Conservation (phyloP, 2,329 filamentous ascomycete species). For the Phaeoacremonium minimum region DNA sequence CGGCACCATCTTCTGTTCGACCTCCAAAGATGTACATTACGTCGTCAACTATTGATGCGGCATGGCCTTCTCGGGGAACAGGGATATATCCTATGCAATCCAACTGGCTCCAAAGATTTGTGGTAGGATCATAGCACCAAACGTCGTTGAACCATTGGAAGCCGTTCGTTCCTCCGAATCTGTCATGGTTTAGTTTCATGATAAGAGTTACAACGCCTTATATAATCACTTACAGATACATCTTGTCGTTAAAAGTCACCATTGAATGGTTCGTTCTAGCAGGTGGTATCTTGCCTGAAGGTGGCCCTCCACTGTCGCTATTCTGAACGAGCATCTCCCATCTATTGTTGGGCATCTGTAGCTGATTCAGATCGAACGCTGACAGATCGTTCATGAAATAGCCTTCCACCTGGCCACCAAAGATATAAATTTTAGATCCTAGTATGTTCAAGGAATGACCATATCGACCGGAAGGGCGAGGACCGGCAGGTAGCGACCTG, state of each 20-base stretch:
- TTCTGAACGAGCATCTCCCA: constrained; percentile 92
- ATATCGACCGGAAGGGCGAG: constrained; percentile 84
- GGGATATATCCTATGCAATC: constrained; percentile 99
- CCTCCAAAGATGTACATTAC: constrained; percentile 99
- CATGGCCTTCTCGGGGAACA: constrained; percentile 87
- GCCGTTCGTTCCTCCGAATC: constrained; percentile 96
- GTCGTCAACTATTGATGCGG: constrained; percentile 88
- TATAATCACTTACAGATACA: constrained; percentile 77
- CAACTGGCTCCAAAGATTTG: constrained; percentile 80
- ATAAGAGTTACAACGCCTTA: background rate
- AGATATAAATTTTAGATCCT: constrained; percentile 95
- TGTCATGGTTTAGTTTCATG: constrained; percentile 28
- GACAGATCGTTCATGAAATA: constrained; percentile 97
- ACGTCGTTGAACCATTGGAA: constrained; percentile 98
- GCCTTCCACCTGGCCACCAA: constrained; percentile 95
- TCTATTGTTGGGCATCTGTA: constrained; percentile 84
- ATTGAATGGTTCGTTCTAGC: constrained; percentile 93
- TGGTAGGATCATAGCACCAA: constrained; percentile 85
- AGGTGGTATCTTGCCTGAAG: constrained; percentile 68
- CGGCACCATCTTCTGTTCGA: constrained; percentile 86
- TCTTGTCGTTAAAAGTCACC: constrained; percentile 85
- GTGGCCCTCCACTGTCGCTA: constrained; percentile 56
- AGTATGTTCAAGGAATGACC: constrained; percentile 95
- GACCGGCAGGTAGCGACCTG: constrained; percentile 80
- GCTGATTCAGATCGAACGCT: constrained; percentile 90